Evolutionary conservation across 306 rosid species (phyloP).

Genomic region (Hippophae tibetana): DNA sequence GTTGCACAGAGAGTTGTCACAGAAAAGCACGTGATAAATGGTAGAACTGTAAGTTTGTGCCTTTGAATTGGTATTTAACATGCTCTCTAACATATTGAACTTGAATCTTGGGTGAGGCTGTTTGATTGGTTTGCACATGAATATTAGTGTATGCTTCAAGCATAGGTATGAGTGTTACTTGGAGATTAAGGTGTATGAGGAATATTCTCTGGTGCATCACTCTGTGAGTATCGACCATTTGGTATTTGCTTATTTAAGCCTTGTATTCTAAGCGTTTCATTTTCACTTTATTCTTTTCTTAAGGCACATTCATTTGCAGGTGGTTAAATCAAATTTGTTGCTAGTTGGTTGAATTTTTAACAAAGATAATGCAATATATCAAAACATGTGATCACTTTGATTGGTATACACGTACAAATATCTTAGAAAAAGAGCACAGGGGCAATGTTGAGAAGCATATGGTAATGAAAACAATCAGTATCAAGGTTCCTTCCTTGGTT

Average conservation of each 20-base stretch:
- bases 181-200: background rate
- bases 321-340: too few species aligned
- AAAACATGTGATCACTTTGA: background rate
- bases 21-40: constrained; percentile 88
- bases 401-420: background rate
- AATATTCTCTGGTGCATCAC: background rate
- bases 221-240: background rate
- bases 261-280: background rate
- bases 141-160: background rate
- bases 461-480: background rate
- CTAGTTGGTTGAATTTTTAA: too few species aligned
- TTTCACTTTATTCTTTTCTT: background rate
- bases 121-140: constrained; percentile 18
- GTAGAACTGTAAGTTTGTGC: constrained; percentile 72
- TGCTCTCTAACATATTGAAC: constrained; percentile 8
- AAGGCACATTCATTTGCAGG: too few species aligned
- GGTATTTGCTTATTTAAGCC: constrained; percentile 4
- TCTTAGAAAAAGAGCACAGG: background rate
- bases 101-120: constrained; percentile 1
- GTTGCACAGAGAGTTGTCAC: constrained; percentile 68
- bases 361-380: too few species aligned
- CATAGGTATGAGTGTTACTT: background rate
- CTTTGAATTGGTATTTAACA: background rate
- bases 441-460: background rate
- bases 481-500: background rate